Base-by-base conservation (phyloP, 2,329 filamentous ascomycete genomes). In the Parafenestella ontariensis region DNA sequence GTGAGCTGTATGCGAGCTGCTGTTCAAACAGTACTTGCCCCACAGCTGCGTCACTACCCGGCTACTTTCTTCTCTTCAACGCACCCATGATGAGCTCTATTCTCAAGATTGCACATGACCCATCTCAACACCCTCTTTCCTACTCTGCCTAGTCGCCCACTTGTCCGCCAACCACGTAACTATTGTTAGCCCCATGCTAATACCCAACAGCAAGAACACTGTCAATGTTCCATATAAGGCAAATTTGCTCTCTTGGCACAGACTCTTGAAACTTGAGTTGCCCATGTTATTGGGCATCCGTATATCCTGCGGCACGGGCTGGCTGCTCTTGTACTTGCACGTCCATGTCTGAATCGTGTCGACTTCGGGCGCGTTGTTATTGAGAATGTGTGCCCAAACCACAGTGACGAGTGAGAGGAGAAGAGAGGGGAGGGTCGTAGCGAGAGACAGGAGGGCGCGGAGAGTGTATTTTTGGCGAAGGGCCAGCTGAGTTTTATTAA, bases 201-300 rank as follows among this genome's bases (percentile, higher is more conserved):
- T 55, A 26, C 64, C 57, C 23, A 81, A 71, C 40, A 80, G 42
- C 39, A 80, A 45, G 54, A 80, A 77, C 17, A 77, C 64, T 0
- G 75, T 69, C 20, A 81, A 72, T 0, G 76, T 77, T 20, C 76
- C 75, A 58, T 77, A 80, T 39, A 78, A 73, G 13, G 79, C 76
- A 65, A 81, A 81, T 58, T 73, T 74, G 45, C 76, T 79, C 58
- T 81, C 71, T 8, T 67, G 60, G 59, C 79, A 81, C 21, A 81
- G 52, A 0, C 63, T 62, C 13, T 59, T 64, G 55, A 80, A 81
- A 17, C 68, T 63, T 26, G 52, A 58, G 56, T 77, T 77, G 21
- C 71, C 74, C 63, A 65, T 65, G 50, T 46, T 72, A 49, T 34
- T 66, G 24, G 58, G 69, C 54, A 68, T 46, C 13, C 61, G 52